A percentile compares a stretch with the other conserved stretches of the same genome.
phyloP scores from a whole-genome alignment of 805 yeast species.

The Peterozyma toletana region DNA sequence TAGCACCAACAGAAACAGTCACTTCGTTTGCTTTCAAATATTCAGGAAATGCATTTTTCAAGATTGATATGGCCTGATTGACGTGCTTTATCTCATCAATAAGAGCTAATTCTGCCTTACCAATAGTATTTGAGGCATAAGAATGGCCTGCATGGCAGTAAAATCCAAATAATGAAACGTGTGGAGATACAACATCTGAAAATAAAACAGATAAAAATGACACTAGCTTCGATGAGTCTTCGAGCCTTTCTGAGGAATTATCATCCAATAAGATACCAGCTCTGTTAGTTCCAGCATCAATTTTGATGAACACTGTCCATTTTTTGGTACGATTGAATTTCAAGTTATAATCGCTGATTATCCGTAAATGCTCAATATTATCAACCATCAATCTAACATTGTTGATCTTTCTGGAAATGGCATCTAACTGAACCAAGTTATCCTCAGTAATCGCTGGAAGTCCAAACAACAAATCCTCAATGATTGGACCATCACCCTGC shows the following conservation, averaged over 20 bases:
- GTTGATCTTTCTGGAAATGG: constrained; percentile 31
- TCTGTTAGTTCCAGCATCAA: constrained; percentile 65
- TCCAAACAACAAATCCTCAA: constrained; percentile 47
- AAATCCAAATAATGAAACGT: constrained; percentile 52
- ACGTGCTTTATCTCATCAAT: constrained; percentile 53
- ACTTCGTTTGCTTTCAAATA: constrained; percentile 7
- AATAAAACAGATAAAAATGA: constrained; percentile 24
- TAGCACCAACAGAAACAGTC: constrained; percentile 69
- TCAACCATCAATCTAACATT: constrained; percentile 56
- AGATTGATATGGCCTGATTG: constrained; percentile 40
- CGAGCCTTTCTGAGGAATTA: neutral
- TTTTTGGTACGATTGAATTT: constrained; percentile 16
- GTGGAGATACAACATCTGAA: constrained; percentile 16
- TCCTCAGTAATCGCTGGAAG: constrained; percentile 50
- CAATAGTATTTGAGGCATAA: constrained; percentile 38
- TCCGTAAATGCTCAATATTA: constrained; percentile 45
- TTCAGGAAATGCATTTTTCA: constrained; percentile 26
- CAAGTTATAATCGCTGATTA: constrained; percentile 18
- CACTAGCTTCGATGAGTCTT: constrained; percentile 26
- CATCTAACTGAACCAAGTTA: constrained; percentile 38
- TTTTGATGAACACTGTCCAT: constrained; percentile 64
- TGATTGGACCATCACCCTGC: constrained; percentile 15
- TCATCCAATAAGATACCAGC: constrained; percentile 43
- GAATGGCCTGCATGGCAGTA: constrained; percentile 82
- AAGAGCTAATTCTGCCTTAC: constrained; percentile 40